Conservation (phyloP, 257 asterid species). For the Petunia axillaris region DNA sequence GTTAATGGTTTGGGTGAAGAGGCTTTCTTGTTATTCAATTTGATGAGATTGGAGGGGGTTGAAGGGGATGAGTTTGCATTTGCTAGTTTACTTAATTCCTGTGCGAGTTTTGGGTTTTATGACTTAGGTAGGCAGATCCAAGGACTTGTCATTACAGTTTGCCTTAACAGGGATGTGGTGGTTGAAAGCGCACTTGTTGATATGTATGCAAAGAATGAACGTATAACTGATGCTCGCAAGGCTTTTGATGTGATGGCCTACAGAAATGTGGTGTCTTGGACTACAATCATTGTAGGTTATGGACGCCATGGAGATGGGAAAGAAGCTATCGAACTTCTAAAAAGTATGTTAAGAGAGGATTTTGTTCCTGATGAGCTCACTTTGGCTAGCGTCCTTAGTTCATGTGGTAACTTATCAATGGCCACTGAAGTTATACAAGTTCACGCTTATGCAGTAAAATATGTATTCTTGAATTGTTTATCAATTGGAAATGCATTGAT, state of each 20-base stretch:
- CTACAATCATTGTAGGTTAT: slow-evolving; percentile 42
- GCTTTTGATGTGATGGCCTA: slow-evolving; percentile 40
- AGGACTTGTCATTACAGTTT: slow-evolving; percentile 30
- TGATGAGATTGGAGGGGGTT: slow-evolving; percentile 38
- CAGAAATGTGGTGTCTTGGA: slow-evolving; percentile 46
- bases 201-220: slow-evolving; percentile 43
- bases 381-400: slow-evolving; percentile 41
- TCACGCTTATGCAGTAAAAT: slow-evolving; percentile 35
- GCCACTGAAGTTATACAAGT: slow-evolving; percentile 34
- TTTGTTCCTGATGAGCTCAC: slow-evolving; percentile 42
- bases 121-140: slow-evolving; percentile 37
- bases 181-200: slow-evolving; percentile 41
- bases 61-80: slow-evolving; percentile 40
- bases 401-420: slow-evolving; percentile 41
- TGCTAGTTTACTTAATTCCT: slow-evolving; percentile 39
- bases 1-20: slow-evolving; percentile 33
- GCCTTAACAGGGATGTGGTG: slow-evolving; percentile 34
- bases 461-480: slow-evolving; percentile 28
- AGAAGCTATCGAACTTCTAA: slow-evolving; percentile 36
- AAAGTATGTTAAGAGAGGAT: slow-evolving; percentile 35
- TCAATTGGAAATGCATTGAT: slow-evolving; percentile 42
- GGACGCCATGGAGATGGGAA: slow-evolving; percentile 40
- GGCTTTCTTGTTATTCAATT: slow-evolving; percentile 28
- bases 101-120: slow-evolving; percentile 31
- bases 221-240: slow-evolving; percentile 32